Conservation (phyloP, 371 early-diverging fungal genomes). For the Saksenaea vasiformis region DNA sequence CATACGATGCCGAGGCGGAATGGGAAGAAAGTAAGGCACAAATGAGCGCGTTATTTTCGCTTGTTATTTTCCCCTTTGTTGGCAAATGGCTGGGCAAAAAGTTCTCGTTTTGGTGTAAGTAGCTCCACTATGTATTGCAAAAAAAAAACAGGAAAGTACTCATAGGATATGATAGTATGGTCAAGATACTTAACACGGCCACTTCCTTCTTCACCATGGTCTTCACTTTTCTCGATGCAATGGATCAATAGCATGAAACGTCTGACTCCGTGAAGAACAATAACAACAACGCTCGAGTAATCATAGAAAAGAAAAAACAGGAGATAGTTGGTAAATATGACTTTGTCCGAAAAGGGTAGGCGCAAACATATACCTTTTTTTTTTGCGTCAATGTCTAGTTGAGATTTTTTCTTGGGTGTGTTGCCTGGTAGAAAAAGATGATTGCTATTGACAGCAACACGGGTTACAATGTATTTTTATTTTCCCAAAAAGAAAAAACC, state of each 20-base stretch:
- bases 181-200: slow-evolving; percentile 21
- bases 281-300: neutral
- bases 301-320: neutral
- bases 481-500: too few relatives aligned
- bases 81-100: slow-evolving; percentile 66
- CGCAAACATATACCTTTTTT: too few relatives aligned
- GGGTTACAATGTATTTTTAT: too few relatives aligned
- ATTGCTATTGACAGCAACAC: too few relatives aligned
- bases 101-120: slow-evolving; percentile 59
- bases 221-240: slow-evolving; percentile 13
- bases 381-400: too few relatives aligned
- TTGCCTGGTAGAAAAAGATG: too few relatives aligned
- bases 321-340: neutral
- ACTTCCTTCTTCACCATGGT: neutral
- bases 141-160: too few relatives aligned
- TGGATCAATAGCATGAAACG: slow-evolving; percentile 19
- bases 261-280: neutral
- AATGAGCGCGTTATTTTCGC: slow-evolving; percentile 51
- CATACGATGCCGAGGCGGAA: slow-evolving; percentile 57
- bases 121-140: neutral
- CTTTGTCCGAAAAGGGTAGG: too few relatives aligned
- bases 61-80: slow-evolving; percentile 60
- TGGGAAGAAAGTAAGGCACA: slow-evolving; percentile 69
- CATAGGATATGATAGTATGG: slow-evolving; percentile 20
- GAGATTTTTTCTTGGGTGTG: too few relatives aligned